Evolutionary conservation across 352 stramenopile genomes (phyloP).

Genomic region (Phytophthora cactorum): DNA sequence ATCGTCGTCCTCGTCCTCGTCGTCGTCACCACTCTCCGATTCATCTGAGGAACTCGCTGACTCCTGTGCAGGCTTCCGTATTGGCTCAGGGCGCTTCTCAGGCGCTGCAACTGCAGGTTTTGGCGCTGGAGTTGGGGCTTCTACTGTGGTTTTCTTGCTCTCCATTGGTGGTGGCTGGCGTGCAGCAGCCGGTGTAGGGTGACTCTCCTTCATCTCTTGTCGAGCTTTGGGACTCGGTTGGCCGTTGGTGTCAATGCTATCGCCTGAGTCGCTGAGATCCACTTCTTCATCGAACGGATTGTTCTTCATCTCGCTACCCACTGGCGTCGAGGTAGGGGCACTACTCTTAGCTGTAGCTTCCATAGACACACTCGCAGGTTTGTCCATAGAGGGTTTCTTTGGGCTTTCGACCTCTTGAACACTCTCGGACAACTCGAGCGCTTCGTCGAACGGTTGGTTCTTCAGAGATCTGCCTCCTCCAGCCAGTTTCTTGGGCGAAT

Average conservation of each 20-base stretch:
- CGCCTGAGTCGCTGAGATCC: constrained; percentile 86
- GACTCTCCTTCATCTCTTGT: constrained; percentile 23
- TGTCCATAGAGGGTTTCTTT: constrained; percentile 37
- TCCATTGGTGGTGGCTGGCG: constrained; percentile 23
- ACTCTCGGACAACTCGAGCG: constrained; percentile 82
- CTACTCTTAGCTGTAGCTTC: constrained; percentile 6
- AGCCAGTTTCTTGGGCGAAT: constrained; percentile 66
- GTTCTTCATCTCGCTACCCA: constrained; percentile 76
- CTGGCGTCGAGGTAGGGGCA: not conserved
- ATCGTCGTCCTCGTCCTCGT: constrained; percentile 75
- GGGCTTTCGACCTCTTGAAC: constrained; percentile 79
- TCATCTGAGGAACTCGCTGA: constrained; percentile 76
- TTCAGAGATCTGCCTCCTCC: constrained; percentile 46
- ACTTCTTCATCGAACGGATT: constrained; percentile 89
- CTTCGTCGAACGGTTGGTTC: constrained; percentile 85
- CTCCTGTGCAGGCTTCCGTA: constrained; percentile 58
- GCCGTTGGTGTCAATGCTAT: constrained; percentile 84
- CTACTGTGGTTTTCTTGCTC: constrained; percentile 17
- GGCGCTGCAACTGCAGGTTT: constrained; percentile 35
- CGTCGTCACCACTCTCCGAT: constrained; percentile 69
- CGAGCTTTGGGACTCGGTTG: constrained; percentile 60
- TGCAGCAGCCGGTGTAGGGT: constrained; percentile 9
- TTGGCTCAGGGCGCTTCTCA: constrained; percentile 48
- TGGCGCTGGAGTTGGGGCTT: constrained; percentile 11
- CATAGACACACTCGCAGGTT: constrained; percentile 9